These are phyloP conservation scores for Alnus glutinosa DNA, from an alignment of 306 rosid genomes.

Conservation along the genomic window DNA sequence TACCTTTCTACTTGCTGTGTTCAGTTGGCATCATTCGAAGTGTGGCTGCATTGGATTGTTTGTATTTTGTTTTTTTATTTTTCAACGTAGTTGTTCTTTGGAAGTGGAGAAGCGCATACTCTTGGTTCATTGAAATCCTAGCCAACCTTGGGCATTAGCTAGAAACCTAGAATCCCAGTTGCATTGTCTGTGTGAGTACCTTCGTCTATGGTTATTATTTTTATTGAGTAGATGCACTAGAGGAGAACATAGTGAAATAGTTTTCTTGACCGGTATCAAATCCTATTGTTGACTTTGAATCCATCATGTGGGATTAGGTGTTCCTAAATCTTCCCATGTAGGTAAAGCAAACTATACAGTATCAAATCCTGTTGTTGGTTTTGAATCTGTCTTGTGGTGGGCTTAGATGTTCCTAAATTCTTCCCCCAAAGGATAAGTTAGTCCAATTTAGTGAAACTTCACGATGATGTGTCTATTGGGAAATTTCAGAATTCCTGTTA, in stretches of 20 bases:
- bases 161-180: not conserved
- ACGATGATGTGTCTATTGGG: too few species aligned
- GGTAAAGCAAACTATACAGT: too few species aligned
- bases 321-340: too few species aligned
- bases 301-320: too few species aligned
- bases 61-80: not conserved
- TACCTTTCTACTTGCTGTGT: not conserved
- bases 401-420: not conserved
- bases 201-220: not conserved
- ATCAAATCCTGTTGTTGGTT: too few species aligned
- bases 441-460: too few species aligned
- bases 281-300: too few species aligned
- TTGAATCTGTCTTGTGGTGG: not conserved
- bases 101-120: not conserved
- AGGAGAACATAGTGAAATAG: not conserved
- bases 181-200: not conserved
- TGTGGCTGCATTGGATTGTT: not conserved
- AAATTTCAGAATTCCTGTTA: too few species aligned
- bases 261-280: too few species aligned
- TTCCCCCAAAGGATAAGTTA: not conserved
- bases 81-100: not conserved
- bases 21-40: not conserved
- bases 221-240: not conserved
- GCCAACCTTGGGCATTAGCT: not conserved
- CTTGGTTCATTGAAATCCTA: not conserved